These are phyloP conservation scores for Dichomitus squalens DNA, from an alignment of 1,284 basidiomycete species.

Conservation along the genomic window DNA sequence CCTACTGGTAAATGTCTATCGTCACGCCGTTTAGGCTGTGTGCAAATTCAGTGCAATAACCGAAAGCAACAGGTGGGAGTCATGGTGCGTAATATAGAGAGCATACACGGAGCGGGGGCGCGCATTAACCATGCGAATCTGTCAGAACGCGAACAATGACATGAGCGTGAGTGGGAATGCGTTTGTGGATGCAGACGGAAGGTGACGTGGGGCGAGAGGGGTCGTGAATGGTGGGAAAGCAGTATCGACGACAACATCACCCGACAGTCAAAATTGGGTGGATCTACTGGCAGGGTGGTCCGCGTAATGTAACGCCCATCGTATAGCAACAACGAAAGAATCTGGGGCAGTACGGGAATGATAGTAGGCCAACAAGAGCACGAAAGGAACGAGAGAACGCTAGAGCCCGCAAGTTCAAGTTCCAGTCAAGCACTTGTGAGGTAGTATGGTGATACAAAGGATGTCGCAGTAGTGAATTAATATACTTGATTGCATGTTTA, in stretches of 20 bases:
- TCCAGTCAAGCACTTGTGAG: no score
- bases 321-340: neutral
- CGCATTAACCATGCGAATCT: neutral
- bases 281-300: neutral
- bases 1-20: neutral
- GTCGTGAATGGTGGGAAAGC: neutral
- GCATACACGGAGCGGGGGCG: neutral
- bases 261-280: neutral
- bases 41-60: neutral
- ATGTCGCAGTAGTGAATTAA: no score
- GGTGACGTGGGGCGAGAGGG: neutral
- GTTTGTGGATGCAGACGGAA: neutral
- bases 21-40: neutral
- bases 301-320: neutral
- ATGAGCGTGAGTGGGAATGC: neutral
- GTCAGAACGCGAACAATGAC: neutral
- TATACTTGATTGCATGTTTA: no score
- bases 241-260: conserved; percentile 10
- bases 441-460: no score
- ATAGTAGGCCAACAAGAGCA: neutral
- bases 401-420: no score
- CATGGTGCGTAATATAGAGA: neutral
- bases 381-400: neutral
- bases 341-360: neutral
- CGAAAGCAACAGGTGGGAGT: neutral